phyloP scores from a whole-genome alignment of 495 filamentous ascomycete species.

The Penicillium atrosanguineum region DNA sequence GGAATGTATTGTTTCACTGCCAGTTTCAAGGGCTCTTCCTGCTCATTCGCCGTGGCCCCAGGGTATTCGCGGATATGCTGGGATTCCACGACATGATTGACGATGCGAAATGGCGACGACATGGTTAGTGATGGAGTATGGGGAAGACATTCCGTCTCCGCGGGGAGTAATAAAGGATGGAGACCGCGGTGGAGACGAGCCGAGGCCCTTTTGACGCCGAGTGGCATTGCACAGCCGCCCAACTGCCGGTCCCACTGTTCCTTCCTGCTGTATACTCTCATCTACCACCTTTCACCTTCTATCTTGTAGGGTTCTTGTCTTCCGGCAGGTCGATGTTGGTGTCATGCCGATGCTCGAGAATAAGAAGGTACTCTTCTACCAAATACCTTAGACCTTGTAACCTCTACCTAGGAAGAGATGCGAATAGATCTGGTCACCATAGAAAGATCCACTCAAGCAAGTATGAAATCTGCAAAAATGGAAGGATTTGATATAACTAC shows the following conservation, averaged over 20 bases:
- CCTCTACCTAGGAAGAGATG: no score
- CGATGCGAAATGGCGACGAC: slow-evolving; percentile 46
- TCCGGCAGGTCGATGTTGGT: not conserved
- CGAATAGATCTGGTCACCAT: no score
- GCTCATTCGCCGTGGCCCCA: slow-evolving; percentile 55
- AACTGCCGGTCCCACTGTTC: slow-evolving; percentile 9
- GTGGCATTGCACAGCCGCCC: slow-evolving; percentile 4
- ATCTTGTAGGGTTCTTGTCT: not conserved
- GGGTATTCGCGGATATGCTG: slow-evolving; percentile 76
- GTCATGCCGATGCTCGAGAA: not conserved
- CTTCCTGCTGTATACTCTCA: not conserved
- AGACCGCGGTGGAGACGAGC: slow-evolving; percentile 3
- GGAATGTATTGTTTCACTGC: slow-evolving; percentile 85
- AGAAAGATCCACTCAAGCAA: no score
- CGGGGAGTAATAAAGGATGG: slow-evolving; percentile 9
- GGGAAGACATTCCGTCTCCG: slow-evolving; percentile 1
- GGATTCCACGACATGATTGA: slow-evolving; percentile 60
- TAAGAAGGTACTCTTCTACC: no score
- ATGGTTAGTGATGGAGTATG: slow-evolving; percentile 13
- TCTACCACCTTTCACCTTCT: not conserved
- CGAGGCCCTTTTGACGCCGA: slow-evolving; percentile 10
- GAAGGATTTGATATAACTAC: no score
- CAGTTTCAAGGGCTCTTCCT: slow-evolving; percentile 62
- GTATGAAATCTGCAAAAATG: no score
- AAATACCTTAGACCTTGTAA: no score